Conservation (phyloP, 2,329 filamentous ascomycete genomes). For the Cordyceps cicadae region DNA sequence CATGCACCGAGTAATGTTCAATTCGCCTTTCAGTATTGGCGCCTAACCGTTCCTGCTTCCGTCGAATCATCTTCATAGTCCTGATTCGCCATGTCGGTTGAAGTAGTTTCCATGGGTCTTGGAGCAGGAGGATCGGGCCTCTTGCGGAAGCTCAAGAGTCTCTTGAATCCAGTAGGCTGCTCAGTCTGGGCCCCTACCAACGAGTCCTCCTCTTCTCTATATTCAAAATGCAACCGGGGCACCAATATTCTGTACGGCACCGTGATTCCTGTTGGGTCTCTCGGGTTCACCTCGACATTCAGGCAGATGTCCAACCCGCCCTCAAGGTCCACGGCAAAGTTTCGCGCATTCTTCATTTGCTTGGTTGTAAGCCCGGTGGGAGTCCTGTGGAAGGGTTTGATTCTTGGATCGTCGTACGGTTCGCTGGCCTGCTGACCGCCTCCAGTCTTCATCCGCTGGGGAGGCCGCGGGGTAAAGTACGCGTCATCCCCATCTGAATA, state of each 20-base stretch:
- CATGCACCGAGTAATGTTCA: neutral
- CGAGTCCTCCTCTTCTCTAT: conserved; percentile 33
- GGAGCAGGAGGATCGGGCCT: conserved; percentile 18
- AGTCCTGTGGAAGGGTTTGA: conserved; percentile 53
- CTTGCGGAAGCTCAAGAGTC: conserved; percentile 37
- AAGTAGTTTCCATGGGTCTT: neutral
- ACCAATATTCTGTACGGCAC: conserved; percentile 80
- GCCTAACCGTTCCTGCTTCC: conserved; percentile 16
- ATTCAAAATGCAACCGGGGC: conserved; percentile 62
- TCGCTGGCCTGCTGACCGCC: conserved; percentile 18
- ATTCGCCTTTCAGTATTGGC: neutral
- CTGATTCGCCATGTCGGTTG: conserved; percentile 4
- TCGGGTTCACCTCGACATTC: conserved; percentile 80
- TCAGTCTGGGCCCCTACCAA: conserved; percentile 16
- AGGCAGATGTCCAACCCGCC: conserved; percentile 79
- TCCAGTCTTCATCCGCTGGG: conserved; percentile 24
- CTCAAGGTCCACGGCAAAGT: conserved; percentile 63
- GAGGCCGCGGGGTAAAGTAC: conserved; percentile 41
- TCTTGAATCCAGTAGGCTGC: conserved; percentile 34
- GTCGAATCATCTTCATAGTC: conserved; percentile 16
- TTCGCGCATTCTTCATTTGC: conserved; percentile 46
- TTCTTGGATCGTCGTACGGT: conserved; percentile 16
- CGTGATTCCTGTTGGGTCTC: conserved; percentile 81
- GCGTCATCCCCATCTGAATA: conserved; percentile 49
- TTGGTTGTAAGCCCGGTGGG: conserved; percentile 61